Base-by-base conservation (phyloP, 2,329 filamentous ascomycete species). In the Alternaria triticimaculans region DNA sequence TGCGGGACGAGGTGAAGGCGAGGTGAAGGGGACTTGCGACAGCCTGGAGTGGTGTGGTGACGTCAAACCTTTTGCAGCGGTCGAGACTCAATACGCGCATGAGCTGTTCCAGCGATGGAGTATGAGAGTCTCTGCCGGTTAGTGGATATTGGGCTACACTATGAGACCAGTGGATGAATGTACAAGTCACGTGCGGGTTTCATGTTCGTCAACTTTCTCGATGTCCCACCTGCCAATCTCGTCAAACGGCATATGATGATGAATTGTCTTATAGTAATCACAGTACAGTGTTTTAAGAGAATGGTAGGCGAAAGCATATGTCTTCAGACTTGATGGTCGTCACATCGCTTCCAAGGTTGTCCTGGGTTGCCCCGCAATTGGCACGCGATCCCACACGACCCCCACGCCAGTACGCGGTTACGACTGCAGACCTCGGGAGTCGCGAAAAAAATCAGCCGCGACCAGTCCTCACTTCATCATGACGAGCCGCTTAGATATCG, bases 211-310 rank as follows among this genome's bases (percentile, higher is more conserved):
- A 15, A 30, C 25, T 23, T 18, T 28, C 25, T 49, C 46, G 2
- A 12, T 49, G 18, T 2, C 3, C 15, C 5, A 5, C n/a, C 9
- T 25, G 8, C 15, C 0, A 37, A n/a, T 37, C 1, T 37, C 15
- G 15, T n/a, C 23, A 37, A n/a, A 37, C 21, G 18, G 23, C 20
- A 11, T 11, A 21, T 23, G 14, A 37, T n/a, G 7, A 37, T 37
- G 7, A 37, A 2, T 1, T 37, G 2, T 2, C 8, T 0, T 1
- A 5, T 37, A 15, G 1, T 0, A 37, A 37, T n/a, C 4, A 37
- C 3, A n/a, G 7, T 37, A 5, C 3, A 37, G 7, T 37, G 4
- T 9, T 23, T n/a, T 11, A 3, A 37, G 1, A 21, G 21, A 8
- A 37, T 37, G 15, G 6, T 10, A 3, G 2, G 15, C 33, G 1